Base-by-base conservation (phyloP, 768 basidiomycete genomes). In the Tylopilus felleus region DNA sequence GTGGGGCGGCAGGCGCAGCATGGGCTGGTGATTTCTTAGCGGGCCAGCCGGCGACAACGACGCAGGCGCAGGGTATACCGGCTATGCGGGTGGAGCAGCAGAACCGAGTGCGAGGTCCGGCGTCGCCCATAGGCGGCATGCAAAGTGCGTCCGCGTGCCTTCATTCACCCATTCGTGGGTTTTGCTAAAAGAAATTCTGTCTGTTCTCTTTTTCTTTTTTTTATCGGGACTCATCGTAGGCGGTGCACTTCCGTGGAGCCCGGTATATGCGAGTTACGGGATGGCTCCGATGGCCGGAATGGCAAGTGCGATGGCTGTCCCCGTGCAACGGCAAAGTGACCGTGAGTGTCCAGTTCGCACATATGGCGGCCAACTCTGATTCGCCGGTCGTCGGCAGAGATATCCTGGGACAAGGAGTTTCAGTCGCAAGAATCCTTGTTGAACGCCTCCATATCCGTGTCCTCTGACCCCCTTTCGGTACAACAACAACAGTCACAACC, bases 21-120 rank as follows among this genome's bases (percentile, higher is more conserved):
- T 89, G 87, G 86, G 83, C 85, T 1, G 61, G 77, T 21, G 85
- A 87, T 64, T 88, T 88, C 56, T 46, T 82, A 54, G 46, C 40
- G n/a, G 53, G 48, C 23, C 70, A 71, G 41, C 76, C 74, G 4
- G 36, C 25, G 33, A 49, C 31, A 35, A 13, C 23, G 35, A 36
- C 7, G 16, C 35, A 51, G 14, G 45, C 39, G 17, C 60, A 60
- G 14, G 43, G 9, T 8, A 19, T 31, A 4, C 42, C 54, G 22
- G 48, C 31, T 39, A 43, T 33, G 46, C 49, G 50, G 25, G n/a
- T 56, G 36, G 65, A 61, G 8, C 59, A 58, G 27, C 58, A 59
- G 39, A 58, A 46, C 16, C 41, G 33, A 12, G 41, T 42, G n/a
- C 65, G 53, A 17, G 49, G 27, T 16, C n/a, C 47, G 22, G 21